Evolutionary conservation across 164 flowering plant genomes (phyloP).

Genomic region (Buxus sempervirens): DNA sequence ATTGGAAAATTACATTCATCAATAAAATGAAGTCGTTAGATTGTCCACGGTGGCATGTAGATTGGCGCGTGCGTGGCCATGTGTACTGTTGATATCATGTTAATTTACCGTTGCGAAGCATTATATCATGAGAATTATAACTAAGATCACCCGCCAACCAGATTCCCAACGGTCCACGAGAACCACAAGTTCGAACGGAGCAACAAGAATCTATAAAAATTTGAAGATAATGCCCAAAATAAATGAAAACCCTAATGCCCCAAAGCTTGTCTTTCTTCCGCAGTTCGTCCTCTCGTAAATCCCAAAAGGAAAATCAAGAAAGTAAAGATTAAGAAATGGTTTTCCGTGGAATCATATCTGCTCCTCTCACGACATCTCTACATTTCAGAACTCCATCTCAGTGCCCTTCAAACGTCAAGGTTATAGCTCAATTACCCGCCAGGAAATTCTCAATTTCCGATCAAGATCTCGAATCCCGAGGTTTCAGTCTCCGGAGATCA

Average conservation of each 20-base stretch:
- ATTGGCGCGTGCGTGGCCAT: too few relatives aligned
- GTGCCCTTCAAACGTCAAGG: slow-evolving; percentile 14
- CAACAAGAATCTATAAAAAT: neutral
- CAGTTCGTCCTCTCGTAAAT: neutral
- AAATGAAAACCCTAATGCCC: neutral
- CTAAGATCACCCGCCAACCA: too few relatives aligned
- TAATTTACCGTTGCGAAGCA: too few relatives aligned
- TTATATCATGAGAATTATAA: too few relatives aligned
- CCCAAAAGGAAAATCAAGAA: neutral
- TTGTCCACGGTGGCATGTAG: too few relatives aligned
- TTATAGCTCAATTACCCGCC: slow-evolving; percentile 19
- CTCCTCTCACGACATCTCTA: slow-evolving; percentile 15
- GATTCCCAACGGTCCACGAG: neutral
- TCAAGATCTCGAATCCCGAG: slow-evolving; percentile 59
- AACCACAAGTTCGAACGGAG: neutral
- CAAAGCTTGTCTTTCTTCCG: neutral
- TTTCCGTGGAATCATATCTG: slow-evolving; percentile 25
- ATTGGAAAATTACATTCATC: too few relatives aligned
- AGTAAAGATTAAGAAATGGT: slow-evolving; percentile 21
- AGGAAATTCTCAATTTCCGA: slow-evolving; percentile 54
- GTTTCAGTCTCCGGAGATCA: slow-evolving; percentile 66
- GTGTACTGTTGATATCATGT: too few relatives aligned
- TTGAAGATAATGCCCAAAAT: neutral
- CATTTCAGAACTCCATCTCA: slow-evolving; percentile 6
- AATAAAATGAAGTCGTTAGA: too few relatives aligned